Evolutionary conservation across 176 grass and related monocot genomes (phyloP).

Genomic region (Areca catechu): DNA sequence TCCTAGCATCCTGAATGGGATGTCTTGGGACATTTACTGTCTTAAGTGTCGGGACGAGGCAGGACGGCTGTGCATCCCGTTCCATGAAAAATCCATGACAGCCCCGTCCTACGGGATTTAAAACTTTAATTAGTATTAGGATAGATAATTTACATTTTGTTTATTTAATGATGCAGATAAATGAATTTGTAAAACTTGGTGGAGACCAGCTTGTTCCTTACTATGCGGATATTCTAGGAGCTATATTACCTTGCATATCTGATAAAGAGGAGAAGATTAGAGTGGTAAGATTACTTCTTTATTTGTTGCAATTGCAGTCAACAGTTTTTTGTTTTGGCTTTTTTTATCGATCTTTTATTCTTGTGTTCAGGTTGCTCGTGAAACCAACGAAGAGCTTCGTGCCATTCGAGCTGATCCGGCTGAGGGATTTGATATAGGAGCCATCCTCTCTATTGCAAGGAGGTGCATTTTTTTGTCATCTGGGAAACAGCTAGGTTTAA

Average conservation of each 20-base stretch:
- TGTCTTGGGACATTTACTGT: no score
- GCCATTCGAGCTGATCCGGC: constrained; percentile 77
- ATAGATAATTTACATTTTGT: constrained; percentile 10
- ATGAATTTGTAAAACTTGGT: constrained; percentile 98
- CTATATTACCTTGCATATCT: constrained; percentile 96
- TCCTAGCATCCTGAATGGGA: no score
- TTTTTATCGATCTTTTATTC: not conserved
- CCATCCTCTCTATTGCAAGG: constrained; percentile 71
- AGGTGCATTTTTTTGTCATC: constrained; percentile 41
- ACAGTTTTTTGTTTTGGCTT: not conserved
- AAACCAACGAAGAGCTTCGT: constrained; percentile 97
- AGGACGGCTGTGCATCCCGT: no score
- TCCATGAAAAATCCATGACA: no score
- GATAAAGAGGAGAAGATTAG: constrained; percentile 96
- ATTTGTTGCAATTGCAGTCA: constrained; percentile 2
- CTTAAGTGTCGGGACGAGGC: no score
- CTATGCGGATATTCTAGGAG: constrained; percentile 93
- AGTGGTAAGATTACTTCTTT: constrained; percentile 48
- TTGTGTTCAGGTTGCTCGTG: constrained; percentile 63
- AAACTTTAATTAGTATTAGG: constrained; percentile 6
- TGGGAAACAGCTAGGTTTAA: not conserved
- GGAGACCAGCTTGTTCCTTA: constrained; percentile 95
- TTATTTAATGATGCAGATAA: constrained; percentile 52
- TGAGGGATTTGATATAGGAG: constrained; percentile 88
- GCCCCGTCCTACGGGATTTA: no score